Percentiles rank a stretch among this genome's conserved stretches.
Conservation (phyloP, 352 stramenopile genomes). For the Blastocystis sp. region DNA sequence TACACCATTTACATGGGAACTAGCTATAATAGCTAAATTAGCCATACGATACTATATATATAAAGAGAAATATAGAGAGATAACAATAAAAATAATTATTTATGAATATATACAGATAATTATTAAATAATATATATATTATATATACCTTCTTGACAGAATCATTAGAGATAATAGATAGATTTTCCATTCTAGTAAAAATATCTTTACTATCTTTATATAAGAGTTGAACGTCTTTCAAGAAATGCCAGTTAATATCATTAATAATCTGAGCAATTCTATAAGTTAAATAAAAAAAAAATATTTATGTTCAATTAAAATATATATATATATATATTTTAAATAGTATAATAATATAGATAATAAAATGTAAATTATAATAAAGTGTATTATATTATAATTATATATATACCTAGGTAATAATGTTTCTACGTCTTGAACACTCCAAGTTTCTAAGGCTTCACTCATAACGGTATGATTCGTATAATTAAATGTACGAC, state of each 20-base stretch:
- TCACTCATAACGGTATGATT: constrained; percentile 44
- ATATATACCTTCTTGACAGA: constrained; percentile 19
- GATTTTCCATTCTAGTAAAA: constrained; percentile 19
- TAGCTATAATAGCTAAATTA: constrained; percentile 38
- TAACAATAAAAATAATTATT: neutral
- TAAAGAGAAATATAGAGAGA: neutral
- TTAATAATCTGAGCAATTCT: constrained; percentile 41
- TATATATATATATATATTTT: too few relatives aligned
- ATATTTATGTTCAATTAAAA: too few relatives aligned
- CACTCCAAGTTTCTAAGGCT: constrained; percentile 42
- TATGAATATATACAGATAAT: neutral
- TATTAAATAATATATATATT: neutral
- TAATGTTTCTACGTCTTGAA: constrained; percentile 35
- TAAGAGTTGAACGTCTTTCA: constrained; percentile 29
- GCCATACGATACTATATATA: constrained; percentile 37
- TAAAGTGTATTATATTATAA: too few relatives aligned
- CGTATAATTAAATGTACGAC: constrained; percentile 38
- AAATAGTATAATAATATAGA: too few relatives aligned
- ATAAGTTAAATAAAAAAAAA: neutral
- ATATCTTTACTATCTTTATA: constrained; percentile 36
- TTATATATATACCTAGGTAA: constrained; percentile 33
- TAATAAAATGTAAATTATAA: too few relatives aligned
- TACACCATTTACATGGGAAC: constrained; percentile 42
- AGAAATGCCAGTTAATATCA: constrained; percentile 43
- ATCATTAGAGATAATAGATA: constrained; percentile 43